A percentile compares a stretch with the other conserved stretches of the same genome.
Evolutionary conservation across 2,329 filamentous ascomycete genomes (phyloP).

Genomic region (Trichoderma sp.): DNA sequence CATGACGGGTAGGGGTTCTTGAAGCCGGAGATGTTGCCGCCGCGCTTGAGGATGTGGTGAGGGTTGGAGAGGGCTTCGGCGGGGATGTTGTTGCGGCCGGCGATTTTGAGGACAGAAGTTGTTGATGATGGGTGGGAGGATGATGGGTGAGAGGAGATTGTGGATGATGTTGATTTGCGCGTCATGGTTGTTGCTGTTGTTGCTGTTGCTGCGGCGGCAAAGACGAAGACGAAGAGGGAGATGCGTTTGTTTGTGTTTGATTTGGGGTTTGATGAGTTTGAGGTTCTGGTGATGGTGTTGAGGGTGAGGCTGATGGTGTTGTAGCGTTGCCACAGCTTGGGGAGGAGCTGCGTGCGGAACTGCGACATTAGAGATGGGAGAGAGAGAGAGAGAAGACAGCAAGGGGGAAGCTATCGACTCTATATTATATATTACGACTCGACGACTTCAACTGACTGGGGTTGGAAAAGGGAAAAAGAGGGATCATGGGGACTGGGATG

Average conservation of each 20-base stretch:
- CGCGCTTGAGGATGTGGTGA: slow-evolving; percentile 48
- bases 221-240: not conserved
- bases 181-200: slow-evolving; percentile 23
- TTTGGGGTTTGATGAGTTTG: not conserved
- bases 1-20: slow-evolving; percentile 55
- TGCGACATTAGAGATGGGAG: slow-evolving; percentile 28
- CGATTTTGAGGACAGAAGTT: slow-evolving; percentile 39
- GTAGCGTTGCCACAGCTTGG: slow-evolving; percentile 4
- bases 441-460: not conserved
- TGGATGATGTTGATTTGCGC: slow-evolving; percentile 7
- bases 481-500: not conserved
- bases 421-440: not conserved
- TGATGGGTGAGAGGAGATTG: slow-evolving; percentile 21
- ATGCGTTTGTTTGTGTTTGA: not conserved
- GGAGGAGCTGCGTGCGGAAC: slow-evolving; percentile 21
- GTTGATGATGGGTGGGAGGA: slow-evolving; percentile 26
- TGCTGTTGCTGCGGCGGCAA: not conserved
- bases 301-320: not conserved
- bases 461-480: not conserved
- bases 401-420: not conserved
- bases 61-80: slow-evolving; percentile 47
- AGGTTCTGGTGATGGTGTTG: not conserved
- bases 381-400: not conserved
- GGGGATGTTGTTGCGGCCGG: slow-evolving; percentile 39
- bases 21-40: slow-evolving; percentile 47